Percentiles rank a stretch among this genome's conserved stretches.
Evolutionary conservation across 352 stramenopile species (phyloP).

Genomic region (Phytophthora cryptogea): DNA sequence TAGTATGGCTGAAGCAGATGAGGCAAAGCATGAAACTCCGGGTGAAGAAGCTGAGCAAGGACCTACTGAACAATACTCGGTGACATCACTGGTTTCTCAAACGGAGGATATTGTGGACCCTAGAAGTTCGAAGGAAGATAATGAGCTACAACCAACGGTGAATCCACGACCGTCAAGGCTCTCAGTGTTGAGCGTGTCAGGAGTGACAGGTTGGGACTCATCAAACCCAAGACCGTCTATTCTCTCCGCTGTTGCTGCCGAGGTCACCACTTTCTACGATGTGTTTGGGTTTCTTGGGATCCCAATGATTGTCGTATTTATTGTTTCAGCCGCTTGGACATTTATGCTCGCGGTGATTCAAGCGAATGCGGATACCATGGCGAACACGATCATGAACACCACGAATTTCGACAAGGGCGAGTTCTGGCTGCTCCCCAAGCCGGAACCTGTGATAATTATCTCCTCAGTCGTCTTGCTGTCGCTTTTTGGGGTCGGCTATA

Average conservation of each 20-base stretch:
- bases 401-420: conserved; percentile 43
- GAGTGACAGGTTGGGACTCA: background rate
- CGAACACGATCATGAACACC: conserved; percentile 49
- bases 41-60: too few relatives aligned
- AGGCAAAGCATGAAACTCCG: too few relatives aligned
- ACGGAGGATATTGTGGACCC: conserved; percentile 20
- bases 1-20: too few relatives aligned
- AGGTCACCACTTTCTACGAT: conserved; percentile 30
- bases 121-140: conserved; percentile 15
- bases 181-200: background rate
- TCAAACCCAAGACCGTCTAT: conserved; percentile 11
- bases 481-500: conserved; percentile 38
- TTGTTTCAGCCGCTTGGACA: conserved; percentile 37
- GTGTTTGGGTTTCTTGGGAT: conserved; percentile 45
- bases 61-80: background rate
- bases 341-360: conserved; percentile 43
- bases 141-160: background rate
- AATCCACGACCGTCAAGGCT: background rate
- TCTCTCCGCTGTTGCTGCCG: conserved; percentile 5
- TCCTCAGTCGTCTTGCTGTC: conserved; percentile 27
- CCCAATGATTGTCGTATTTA: conserved; percentile 42
- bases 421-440: conserved; percentile 48
- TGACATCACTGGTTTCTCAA: conserved; percentile 1
- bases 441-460: conserved; percentile 20
- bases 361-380: conserved; percentile 30